Percentiles rank a stretch among this genome's conserved stretches.
Evolutionary conservation across 768 basidiomycete genomes (phyloP).

Genomic region (Leccinum rimulosum): DNA sequence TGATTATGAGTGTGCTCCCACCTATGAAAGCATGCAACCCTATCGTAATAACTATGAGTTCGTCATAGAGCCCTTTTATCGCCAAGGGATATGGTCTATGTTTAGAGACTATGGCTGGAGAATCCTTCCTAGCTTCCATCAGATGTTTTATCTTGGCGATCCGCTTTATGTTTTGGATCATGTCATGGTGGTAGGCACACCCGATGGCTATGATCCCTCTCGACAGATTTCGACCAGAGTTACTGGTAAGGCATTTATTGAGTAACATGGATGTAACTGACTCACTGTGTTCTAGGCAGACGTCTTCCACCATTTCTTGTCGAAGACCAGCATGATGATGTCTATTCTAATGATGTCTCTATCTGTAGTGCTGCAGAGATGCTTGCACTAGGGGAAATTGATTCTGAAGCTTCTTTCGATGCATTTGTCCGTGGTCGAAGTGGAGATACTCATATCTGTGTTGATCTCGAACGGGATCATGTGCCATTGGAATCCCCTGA

Average conservation of each 20-base stretch:
- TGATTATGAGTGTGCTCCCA: not conserved
- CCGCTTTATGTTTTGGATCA: not conserved
- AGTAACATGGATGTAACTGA: too few relatives aligned
- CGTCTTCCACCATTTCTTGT: too few relatives aligned
- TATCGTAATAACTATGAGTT: slow-evolving; percentile 3
- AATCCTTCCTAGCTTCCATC: not conserved
- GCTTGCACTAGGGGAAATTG: not conserved
- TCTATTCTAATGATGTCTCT: not conserved
- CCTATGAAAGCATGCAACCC: slow-evolving; percentile 1
- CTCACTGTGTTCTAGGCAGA: not conserved
- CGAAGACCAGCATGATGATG: not conserved
- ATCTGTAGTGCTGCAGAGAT: slow-evolving; percentile 5
- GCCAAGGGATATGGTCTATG: not conserved
- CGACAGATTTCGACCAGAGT: not conserved
- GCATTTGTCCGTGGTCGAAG: slow-evolving; percentile 3
- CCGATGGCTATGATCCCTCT: not conserved
- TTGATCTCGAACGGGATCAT: slow-evolving; percentile 7
- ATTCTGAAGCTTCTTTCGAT: not conserved
- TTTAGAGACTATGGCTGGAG: slow-evolving; percentile 10
- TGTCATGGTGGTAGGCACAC: not conserved
- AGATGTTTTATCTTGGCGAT: slow-evolving; percentile 10
- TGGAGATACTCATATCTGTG: not conserved
- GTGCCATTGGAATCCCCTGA: not conserved
- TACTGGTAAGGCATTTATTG: too few relatives aligned
- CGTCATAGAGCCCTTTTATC: not conserved